A percentile compares a stretch with the other conserved stretches of the same genome.
These are phyloP conservation scores for Ascomycota sp. DNA, from an alignment of 2,329 filamentous ascomycete genomes.

Conservation along the genomic window DNA sequence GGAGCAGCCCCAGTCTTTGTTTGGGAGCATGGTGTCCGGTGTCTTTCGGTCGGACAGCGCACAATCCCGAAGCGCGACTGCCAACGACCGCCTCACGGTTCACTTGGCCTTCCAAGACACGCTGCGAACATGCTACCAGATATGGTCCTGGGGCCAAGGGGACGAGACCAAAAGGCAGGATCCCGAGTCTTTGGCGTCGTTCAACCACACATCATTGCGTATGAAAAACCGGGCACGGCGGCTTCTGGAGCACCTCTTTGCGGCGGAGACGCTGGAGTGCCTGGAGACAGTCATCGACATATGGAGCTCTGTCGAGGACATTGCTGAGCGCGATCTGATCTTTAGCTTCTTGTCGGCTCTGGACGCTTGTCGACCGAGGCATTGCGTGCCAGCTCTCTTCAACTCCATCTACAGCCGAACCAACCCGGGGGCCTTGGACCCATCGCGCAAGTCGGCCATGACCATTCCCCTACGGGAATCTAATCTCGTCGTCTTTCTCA, in stretches of 20 bases:
- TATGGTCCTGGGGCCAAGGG: slow-evolving; percentile 81
- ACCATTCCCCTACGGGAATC: slow-evolving; percentile 68
- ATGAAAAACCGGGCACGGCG: slow-evolving; percentile 79
- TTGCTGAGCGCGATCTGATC: slow-evolving; percentile 37
- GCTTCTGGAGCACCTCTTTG: slow-evolving; percentile 80
- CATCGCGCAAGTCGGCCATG: slow-evolving; percentile 65
- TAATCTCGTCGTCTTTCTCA: slow-evolving; percentile 72
- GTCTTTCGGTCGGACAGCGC: slow-evolving; percentile 65
- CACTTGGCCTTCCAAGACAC: slow-evolving; percentile 93
- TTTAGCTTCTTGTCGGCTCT: slow-evolving; percentile 79
- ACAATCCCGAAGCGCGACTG: slow-evolving; percentile 63
- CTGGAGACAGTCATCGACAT: slow-evolving; percentile 76
- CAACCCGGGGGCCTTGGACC: slow-evolving; percentile 61
- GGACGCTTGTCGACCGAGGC: slow-evolving; percentile 75
- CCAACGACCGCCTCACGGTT: slow-evolving; percentile 83
- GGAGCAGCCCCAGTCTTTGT: slow-evolving; percentile 70
- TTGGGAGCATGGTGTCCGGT: slow-evolving; percentile 84
- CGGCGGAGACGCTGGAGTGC: slow-evolving; percentile 80
- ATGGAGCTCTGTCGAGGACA: slow-evolving; percentile 41
- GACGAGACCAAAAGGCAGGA: slow-evolving; percentile 40
- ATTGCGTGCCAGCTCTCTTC: slow-evolving; percentile 84
- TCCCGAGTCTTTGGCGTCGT: slow-evolving; percentile 52
- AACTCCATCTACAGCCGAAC: slow-evolving; percentile 92
- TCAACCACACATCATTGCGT: slow-evolving; percentile 73
- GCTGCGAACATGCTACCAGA: slow-evolving; percentile 74